phyloP scores from a whole-genome alignment of 2,329 filamentous ascomycete species.

The Hypoxylon sp. region DNA sequence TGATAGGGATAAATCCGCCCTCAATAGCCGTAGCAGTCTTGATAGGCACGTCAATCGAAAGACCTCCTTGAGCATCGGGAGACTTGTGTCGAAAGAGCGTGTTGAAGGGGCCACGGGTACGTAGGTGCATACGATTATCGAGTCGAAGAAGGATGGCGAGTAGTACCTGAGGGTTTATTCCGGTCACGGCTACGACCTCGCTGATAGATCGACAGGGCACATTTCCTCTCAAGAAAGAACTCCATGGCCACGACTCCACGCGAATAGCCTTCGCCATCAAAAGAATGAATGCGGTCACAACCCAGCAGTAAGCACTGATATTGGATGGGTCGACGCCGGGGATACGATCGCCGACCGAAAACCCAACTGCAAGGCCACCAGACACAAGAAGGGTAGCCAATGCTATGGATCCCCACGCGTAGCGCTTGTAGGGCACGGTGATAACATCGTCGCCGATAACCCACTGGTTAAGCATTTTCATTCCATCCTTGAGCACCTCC shows the following conservation, averaged over 20 bases:
- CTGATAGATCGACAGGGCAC: constrained; percentile 43
- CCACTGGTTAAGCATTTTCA: constrained; percentile 15
- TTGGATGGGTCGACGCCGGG: constrained; percentile 48
- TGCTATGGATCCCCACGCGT: constrained; percentile 1
- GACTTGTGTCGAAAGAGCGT: constrained; percentile 25
- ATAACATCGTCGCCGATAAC: constrained; percentile 17
- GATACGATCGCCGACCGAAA: constrained; percentile 37
- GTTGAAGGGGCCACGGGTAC: constrained; percentile 43
- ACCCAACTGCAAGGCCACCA: constrained; percentile 37
- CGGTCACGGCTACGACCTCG: constrained; percentile 42
- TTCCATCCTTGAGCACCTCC: constrained; percentile 3
- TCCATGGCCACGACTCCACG: constrained; percentile 47
- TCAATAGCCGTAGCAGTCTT: constrained; percentile 5
- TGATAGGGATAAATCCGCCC: constrained; percentile 2
- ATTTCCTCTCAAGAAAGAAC: constrained; percentile 41
- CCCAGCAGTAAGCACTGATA: constrained; percentile 44
- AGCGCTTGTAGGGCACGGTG: constrained; percentile 6
- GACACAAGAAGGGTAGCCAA: constrained; percentile 20
- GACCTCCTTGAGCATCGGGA: background rate
- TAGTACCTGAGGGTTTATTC: constrained; percentile 42
- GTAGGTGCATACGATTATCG: constrained; percentile 33
- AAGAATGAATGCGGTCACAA: constrained; percentile 45
- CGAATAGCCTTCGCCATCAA: constrained; percentile 41
- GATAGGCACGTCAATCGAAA: constrained; percentile 16
- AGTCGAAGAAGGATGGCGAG: constrained; percentile 40